Base-by-base conservation (phyloP, 2,329 filamentous ascomycete genomes). In the Alternaria conjuncta region DNA sequence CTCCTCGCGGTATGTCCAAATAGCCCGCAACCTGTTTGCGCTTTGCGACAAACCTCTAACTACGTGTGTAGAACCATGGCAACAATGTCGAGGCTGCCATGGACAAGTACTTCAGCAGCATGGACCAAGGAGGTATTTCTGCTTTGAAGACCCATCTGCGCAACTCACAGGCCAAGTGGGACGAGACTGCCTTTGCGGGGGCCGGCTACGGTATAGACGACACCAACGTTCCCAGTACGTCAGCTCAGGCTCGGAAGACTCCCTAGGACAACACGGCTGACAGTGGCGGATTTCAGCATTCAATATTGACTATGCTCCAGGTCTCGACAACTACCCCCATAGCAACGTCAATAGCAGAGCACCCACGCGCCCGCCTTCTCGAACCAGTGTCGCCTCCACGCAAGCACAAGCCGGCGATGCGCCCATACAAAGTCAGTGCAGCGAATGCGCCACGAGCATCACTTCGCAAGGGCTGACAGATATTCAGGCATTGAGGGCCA, bases 401-500 rank as follows among this genome's bases (percentile, higher is more conserved):
- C 72, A 77, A 30, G 66, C 70, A 8, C 72, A 77, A 32, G 66
- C 69, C 7, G 75, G 75, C 57, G 75, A 79, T 56, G 70, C 70
- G 18, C 75, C 75, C 13, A 70, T 77, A 54, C 72, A 78, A 53
- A 78, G 77, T 79, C 61, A 71, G 76, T 78, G 7, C 25, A 32
- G 11, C 5, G 20, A 8, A 11, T 43, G 10, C 26, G 46, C 20
- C 41, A 25, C 23, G 43, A 20, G 21, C 18, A n/a, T 23, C 43
- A 43, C 3, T 3, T 2, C 9, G n/a, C 9, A 9, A 11, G 32
- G 12, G 46, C 72, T 77, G 66, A 78, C 71, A 11, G 8, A 23
- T 4, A 26, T 36, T 23, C 57, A 79, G 77, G 77, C 58, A 73
- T 79, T 44, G 77, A 78, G 55, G 69, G 56, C 26, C 88, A 89